A percentile compares a stretch with the other conserved stretches of the same genome.
These are phyloP conservation scores for Gryganskiella cystojenkinii DNA, from an alignment of 192 early-diverging fungal species.

Conservation along the genomic window DNA sequence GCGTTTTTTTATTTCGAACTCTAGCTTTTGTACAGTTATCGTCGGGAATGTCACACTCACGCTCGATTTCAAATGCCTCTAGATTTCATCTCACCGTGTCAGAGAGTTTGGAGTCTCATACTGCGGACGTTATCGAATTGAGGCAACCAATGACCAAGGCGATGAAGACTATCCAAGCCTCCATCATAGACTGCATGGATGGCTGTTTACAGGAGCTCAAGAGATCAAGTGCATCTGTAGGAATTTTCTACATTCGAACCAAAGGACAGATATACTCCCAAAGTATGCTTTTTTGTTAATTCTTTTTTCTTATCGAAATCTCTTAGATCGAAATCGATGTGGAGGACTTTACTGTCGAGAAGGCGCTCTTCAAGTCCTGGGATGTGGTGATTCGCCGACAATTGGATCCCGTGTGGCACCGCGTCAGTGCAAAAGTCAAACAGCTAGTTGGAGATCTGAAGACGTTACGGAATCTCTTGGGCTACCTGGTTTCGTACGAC, in stretches of 20 bases:
- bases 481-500: conserved; percentile 88
- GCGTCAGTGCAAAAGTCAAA: conserved; percentile 76
- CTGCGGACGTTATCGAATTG: conserved; percentile 78
- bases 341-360: conserved; percentile 88
- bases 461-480: conserved; percentile 76
- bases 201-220: conserved; percentile 81
- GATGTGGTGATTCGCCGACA: conserved; percentile 81
- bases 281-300: background rate
- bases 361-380: conserved; percentile 87
- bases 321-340: conserved; percentile 73
- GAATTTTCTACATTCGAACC: background rate
- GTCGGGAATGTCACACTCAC: too few species aligned
- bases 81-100: conserved; percentile 77
- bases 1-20: too few species aligned
- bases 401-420: conserved; percentile 91
- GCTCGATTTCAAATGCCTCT: conserved; percentile 11
- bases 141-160: conserved; percentile 79
- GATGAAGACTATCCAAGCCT: conserved; percentile 87
- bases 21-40: too few species aligned
- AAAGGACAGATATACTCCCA: background rate
- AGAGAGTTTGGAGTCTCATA: conserved; percentile 61
- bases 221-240: conserved; percentile 66
- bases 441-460: conserved; percentile 81
- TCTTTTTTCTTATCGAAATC: background rate
- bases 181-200: conserved; percentile 88